Conservation (phyloP, 768 basidiomycete genomes). For the Trametes punicea region DNA sequence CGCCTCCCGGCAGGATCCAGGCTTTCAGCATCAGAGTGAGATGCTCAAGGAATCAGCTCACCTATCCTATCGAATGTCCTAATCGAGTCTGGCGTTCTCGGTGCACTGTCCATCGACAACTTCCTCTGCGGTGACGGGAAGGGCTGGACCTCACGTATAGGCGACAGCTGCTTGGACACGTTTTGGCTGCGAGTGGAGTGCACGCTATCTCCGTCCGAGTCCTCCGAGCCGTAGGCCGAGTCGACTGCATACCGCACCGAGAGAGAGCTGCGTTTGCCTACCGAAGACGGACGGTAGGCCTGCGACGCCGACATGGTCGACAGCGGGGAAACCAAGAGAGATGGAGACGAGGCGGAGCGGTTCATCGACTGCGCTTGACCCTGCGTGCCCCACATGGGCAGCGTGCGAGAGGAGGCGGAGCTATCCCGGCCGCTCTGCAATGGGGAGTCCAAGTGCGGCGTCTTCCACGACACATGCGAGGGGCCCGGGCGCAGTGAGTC, state of each 20-base stretch:
- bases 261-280: conserved; percentile 18
- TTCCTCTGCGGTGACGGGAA: conserved; percentile 49
- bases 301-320: conserved; percentile 3
- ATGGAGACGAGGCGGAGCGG: conserved; percentile 19
- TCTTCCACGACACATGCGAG: conserved; percentile 24
- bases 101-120: conserved; percentile 26
- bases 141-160: conserved; percentile 62
- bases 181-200: conserved; percentile 35
- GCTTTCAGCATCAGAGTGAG: conserved; percentile 19
- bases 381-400: conserved; percentile 3
- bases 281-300: conserved; percentile 5
- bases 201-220: conserved; percentile 16
- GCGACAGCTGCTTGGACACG: conserved; percentile 47
- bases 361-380: conserved; percentile 11
- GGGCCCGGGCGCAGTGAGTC: conserved; percentile 11
- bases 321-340: conserved; percentile 10
- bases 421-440: conserved; percentile 7
- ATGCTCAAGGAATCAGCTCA: conserved; percentile 5
- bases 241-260: conserved; percentile 9
- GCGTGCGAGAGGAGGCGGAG: conserved; percentile 7
- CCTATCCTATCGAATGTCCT: conserved; percentile 25
- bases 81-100: conserved; percentile 31
- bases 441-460: conserved; percentile 1
- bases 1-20: neutral
- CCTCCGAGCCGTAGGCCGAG: conserved; percentile 12